Evolutionary conservation across 257 asterid species (phyloP), one percentile per base, ranked within the genome.

Genomic region (Anisodus tanguticus): DNA sequence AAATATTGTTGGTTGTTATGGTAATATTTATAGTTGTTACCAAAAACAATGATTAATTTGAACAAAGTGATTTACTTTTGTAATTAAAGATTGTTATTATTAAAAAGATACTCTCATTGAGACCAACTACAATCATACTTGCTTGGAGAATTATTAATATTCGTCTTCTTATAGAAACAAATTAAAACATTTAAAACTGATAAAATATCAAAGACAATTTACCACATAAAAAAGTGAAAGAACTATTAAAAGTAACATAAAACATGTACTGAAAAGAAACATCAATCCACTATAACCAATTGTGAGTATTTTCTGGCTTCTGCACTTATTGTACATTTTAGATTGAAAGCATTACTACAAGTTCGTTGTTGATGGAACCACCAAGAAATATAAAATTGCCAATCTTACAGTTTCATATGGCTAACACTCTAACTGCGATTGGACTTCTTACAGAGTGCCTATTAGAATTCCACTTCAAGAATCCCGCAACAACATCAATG

Each of bases 381-480:
- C 63, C 2, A 4, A 55, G 12, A 55, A 13, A 57, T 13, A 16
- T 0, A 15, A 15, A 4, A 57, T 57, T 57, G 62, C 62, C 13
- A 26, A 26, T 63, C 41, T 15, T 41, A 2, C 8, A 45, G 49
- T 58, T 80, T 80, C 58, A 9, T 49, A 19, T 39, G 12, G 9
- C 15, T 7, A 77, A n/a, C 9, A 41, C 2, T 26, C 5, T 12
- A 82, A 83, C 85, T 19, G 87, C 79, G 68, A 89, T 77, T 0
- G 93, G 92, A 82, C 91, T 88, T 49, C 87, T 85, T n/a, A 91
- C 93, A 11, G 85, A 57, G 78, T 85, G 60, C 71, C 60, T 86
- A 19, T 51, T 49, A 41, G 90, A 91, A 54, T 80, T 84, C 92
- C 93, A 91, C 9, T 87, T 88, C 10, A 91, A 78, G 57, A 80